Base-by-base conservation (phyloP, 2,329 filamentous ascomycete genomes). In the Pseudogymnoascus sp. region DNA sequence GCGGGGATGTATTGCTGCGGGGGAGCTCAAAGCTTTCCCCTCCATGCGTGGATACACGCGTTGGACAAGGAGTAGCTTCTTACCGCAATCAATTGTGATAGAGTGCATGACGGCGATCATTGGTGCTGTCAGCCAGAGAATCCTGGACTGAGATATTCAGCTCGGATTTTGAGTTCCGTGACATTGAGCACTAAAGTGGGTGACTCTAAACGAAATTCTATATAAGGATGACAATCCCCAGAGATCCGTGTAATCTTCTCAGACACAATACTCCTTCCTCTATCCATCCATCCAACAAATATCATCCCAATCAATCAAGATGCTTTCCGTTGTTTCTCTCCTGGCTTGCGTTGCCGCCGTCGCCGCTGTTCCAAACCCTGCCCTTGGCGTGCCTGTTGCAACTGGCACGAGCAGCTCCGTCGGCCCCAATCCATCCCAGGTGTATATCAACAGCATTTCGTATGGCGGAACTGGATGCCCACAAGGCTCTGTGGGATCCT, bases 401-500 rank as follows among this genome's bases (percentile, higher is more conserved):
- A n/a, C 62, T 22, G 41, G 38, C n/a, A 58, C 60, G 11, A 38
- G 60, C 34, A 50, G 7, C 37, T 63, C 71, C 63, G 60, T 58
- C 47, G 64, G 58, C 7, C 71, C 71, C 60, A 65, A 73, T 58
- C 69, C 71, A 64, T 67, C 65, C 58, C 59, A 69, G 57, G 75
- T 79, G 43, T 73, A 70, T 58, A 77, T 79, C 64, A 70, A 73
- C 37, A 71, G 71, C 47, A 71, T 80, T 60, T 74, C 71, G 39
- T 78, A 78, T 67, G 77, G 76, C 64, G 78, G 78, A 64, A 77
- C 74, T 61, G 77, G 77, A 34, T 80, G 77, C 67, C 77, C 77
- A 7, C 72, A 75, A 63, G 74, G 74, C 47, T 73, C 73, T 60
- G 72, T 79, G 63, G 73, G 72, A 67, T 71, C 73, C 54, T 70